Evolutionary conservation across 768 basidiomycete genomes (phyloP), one percentile per base, ranked within the genome.

Genomic region (Pulveroboletus ravenelii): DNA sequence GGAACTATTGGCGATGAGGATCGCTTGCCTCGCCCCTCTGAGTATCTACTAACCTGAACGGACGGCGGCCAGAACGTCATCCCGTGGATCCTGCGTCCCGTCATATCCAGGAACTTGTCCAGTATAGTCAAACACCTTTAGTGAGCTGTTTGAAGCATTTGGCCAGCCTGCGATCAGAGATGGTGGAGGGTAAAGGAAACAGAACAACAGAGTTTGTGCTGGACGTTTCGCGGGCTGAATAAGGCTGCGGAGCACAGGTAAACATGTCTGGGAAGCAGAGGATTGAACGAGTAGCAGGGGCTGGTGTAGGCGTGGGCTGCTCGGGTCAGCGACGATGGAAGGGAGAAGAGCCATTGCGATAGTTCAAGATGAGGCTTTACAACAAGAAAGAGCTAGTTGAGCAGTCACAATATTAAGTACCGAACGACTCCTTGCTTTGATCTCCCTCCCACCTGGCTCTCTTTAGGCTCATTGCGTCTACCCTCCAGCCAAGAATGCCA

Each of bases 401-500:
- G 30, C 29, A 7, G 40, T 41, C 12, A 41, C 47, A 35, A 41
- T 18, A 48, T 52, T 51, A 64, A 42, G 45, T 46, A 44, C 39
- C 3, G 41, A 52, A 54, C 18, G 48, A 38, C 10, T 31, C 41
- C 36, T 58, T 56, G 43, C 36, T 48, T 51, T 47, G 56, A 34
- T 54, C 59, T 50, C 56, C 70, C 52, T 73, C 67, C 83, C 82
- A 84, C 17, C 59, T 67, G 30, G 64, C 56, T 62, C 73, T 78
- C 38, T 72, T 67, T 56, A 87, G 58, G 5, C 62, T 67, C 53
- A 76, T 64, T 46, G 63, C 61, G 12, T 70, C 73, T 30, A 79
- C 57, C 55, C 75, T 78, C 87, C 87, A 88, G 32, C 72, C 61
- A 27, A 79, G 66, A 6, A 87, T 52, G 2, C 85, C 85, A n/a